Percentiles rank a stretch among this genome's conserved stretches.
These are phyloP conservation scores for Saururus chinensis DNA, from an alignment of 164 flowering plant species.

Conservation along the genomic window DNA sequence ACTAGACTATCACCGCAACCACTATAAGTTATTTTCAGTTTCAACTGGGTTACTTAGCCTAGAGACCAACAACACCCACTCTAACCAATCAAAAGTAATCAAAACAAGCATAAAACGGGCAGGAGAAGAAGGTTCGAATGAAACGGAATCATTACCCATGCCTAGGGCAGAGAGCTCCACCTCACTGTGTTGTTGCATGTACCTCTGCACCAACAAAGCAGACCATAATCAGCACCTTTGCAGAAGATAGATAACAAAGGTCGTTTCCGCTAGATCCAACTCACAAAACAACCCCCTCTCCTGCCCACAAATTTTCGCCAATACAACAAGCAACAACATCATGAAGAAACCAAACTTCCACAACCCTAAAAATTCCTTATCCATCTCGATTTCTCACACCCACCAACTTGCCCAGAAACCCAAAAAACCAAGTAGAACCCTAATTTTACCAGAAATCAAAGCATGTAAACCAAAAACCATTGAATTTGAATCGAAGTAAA, in stretches of 20 bases:
- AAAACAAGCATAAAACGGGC: neutral
- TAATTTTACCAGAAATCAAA: neutral
- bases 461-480: neutral
- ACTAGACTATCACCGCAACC: no score
- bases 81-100: no score
- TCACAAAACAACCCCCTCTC: neutral
- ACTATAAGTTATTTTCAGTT: no score
- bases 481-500: neutral
- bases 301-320: neutral
- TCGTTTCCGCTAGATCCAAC: neutral
- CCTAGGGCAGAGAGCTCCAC: slow-evolving; percentile 82
- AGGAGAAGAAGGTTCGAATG: neutral
- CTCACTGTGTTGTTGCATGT: slow-evolving; percentile 61
- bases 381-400: no score
- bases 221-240: neutral
- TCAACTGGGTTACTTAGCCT: no score
- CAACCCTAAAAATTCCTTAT: no score
- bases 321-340: no score
- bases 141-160: slow-evolving; percentile 38
- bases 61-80: no score
- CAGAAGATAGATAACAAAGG: no score
- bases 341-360: no score
- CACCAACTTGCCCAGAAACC: no score
- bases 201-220: slow-evolving; percentile 34
- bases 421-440: no score